Percentiles rank a stretch among this genome's conserved stretches.
Conservation (phyloP, 352 stramenopile genomes). For the Phytopythium boreale region DNA sequence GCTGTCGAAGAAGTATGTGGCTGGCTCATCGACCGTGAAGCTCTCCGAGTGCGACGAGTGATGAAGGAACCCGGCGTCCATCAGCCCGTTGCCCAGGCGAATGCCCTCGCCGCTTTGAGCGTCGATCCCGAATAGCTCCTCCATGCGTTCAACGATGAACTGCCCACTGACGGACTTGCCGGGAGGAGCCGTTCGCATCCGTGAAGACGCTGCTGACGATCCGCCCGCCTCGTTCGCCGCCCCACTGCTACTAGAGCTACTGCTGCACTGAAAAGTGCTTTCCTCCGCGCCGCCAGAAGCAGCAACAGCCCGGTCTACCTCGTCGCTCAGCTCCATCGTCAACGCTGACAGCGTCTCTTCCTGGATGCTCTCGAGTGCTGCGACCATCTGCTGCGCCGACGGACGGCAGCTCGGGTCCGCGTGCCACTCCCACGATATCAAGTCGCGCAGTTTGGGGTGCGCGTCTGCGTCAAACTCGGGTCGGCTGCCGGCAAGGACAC, state of each 20-base stretch:
- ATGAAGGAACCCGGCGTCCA: slow-evolving; percentile 62
- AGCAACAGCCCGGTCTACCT: slow-evolving; percentile 17
- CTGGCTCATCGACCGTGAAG: slow-evolving; percentile 27
- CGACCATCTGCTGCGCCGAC: slow-evolving; percentile 42
- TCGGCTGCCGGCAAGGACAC: slow-evolving; percentile 39
- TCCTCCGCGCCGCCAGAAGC: neutral
- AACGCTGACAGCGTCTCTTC: slow-evolving; percentile 52
- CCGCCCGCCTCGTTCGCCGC: neutral
- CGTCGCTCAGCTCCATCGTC: slow-evolving; percentile 42
- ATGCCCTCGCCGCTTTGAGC: slow-evolving; percentile 24
- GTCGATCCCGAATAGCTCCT: slow-evolving; percentile 25
- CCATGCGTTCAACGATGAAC: slow-evolving; percentile 30
- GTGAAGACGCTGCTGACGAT: too few species aligned
- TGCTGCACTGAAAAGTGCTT: neutral
- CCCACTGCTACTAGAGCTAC: neutral
- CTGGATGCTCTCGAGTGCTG: slow-evolving; percentile 49
- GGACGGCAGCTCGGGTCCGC: slow-evolving; percentile 43
- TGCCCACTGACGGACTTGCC: slow-evolving; percentile 32
- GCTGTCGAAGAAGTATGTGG: slow-evolving; percentile 57
- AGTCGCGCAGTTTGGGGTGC: slow-evolving; percentile 40
- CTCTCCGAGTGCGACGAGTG: slow-evolving; percentile 35
- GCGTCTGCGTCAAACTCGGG: slow-evolving; percentile 39
- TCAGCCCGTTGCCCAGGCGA: slow-evolving; percentile 48
- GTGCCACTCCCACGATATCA: slow-evolving; percentile 61
- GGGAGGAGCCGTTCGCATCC: neutral